Base-by-base conservation (phyloP, 2,329 filamentous ascomycete genomes). In the Nannizziopsis arthrosporioides region DNA sequence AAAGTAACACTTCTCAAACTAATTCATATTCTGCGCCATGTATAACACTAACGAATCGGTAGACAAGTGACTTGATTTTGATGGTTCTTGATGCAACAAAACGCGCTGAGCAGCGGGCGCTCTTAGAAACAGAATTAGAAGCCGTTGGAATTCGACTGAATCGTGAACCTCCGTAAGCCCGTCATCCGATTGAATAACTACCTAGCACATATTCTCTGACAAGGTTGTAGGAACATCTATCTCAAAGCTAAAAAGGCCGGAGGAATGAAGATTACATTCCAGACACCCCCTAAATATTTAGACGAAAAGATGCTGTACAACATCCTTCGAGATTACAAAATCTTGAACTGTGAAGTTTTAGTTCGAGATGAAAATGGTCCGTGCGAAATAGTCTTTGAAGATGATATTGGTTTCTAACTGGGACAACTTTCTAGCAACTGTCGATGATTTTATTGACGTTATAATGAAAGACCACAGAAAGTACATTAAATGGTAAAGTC, bases 381-480 rank as follows among this genome's bases (percentile, higher is more conserved):
- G 37, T 38, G 14, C 39, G 32, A 17, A 22, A 27, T 9, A 30
- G 14, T 27, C 11, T 7, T 36, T 17, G 2, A 18, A 3, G 2
- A 1, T 12, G 14, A 6, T 12, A 7, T 10, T 8, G 34, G 22
- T 42, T 14, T n/a, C 32, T 48, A 15, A 22, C 5, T 5, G 10
- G 14, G 18, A 46, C 22, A 15, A 14, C 51, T 27, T 46, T 52
- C 18, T 51, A 78, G 87, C 84, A 36, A 96, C 92, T 1, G 88
- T 98, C 32, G 92, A 98, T 70, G 90, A 98, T 68, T 85, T 98
- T 66, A 98, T 98, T 70, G 92, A 98, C 66, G 88, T 95, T 53
- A 95, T 98, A 68, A 96, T 96, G 90, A 94, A 92, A 68, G 87
- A 95, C 63, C 92, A 98, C 73, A 76, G 92, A 62, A 98, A 94